Evolutionary conservation across 306 rosid genomes (phyloP).

Genomic region (Argentina anserina): DNA sequence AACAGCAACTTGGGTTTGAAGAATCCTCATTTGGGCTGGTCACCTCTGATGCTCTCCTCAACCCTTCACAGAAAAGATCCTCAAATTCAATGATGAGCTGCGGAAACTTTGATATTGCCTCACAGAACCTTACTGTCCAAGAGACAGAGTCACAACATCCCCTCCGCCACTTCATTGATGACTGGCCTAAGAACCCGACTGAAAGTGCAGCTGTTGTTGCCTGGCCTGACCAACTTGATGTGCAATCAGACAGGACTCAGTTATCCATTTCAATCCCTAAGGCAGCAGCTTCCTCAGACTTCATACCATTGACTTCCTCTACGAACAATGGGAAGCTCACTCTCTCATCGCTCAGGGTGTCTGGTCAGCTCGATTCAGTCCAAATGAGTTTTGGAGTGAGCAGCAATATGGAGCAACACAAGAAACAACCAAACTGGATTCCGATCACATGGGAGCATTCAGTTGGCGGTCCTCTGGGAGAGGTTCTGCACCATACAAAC

Average conservation of each 20-base stretch:
- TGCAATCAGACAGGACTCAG: slow-evolving; percentile 61
- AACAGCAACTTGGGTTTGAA: slow-evolving; percentile 46
- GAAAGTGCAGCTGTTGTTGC: slow-evolving; percentile 28
- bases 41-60: slow-evolving; percentile 59
- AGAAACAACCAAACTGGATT: slow-evolving; percentile 60
- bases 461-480: slow-evolving; percentile 92
- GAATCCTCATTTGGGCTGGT: slow-evolving; percentile 62
- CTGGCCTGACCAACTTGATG: slow-evolving; percentile 45
- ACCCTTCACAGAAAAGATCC: slow-evolving; percentile 55
- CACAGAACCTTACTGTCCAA: slow-evolving; percentile 24
- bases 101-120: slow-evolving; percentile 39
- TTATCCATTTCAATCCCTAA: slow-evolving; percentile 68
- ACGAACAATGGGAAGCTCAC: slow-evolving; percentile 50
- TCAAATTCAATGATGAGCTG: slow-evolving; percentile 19
- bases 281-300: slow-evolving; percentile 38
- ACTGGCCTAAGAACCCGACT: slow-evolving; percentile 55
- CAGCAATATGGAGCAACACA: slow-evolving; percentile 28
- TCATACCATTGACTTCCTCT: slow-evolving; percentile 51
- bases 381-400: slow-evolving; percentile 63
- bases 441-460: slow-evolving; percentile 82
- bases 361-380: slow-evolving; percentile 51
- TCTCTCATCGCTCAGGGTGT: slow-evolving; percentile 62
- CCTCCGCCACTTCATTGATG: slow-evolving; percentile 69
- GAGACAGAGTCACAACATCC: slow-evolving; percentile 47
- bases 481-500: slow-evolving; percentile 62